A percentile compares a stretch with the other conserved stretches of the same genome.
These are phyloP conservation scores for Ogataea thermomethanolica DNA, from an alignment of 805 yeast species.

Conservation along the genomic window DNA sequence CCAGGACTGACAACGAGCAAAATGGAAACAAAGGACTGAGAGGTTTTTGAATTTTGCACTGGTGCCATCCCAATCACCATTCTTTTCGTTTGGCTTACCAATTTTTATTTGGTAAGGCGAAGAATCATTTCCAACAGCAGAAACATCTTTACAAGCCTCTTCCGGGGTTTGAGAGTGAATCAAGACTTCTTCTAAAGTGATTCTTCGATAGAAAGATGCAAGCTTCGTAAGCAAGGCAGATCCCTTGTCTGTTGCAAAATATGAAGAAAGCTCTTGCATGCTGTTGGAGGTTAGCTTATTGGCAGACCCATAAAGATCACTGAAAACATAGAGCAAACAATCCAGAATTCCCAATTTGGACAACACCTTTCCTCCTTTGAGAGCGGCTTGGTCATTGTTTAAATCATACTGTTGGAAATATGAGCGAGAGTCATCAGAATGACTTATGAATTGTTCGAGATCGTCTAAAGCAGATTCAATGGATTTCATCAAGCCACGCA, in stretches of 20 bases:
- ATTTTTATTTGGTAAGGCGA: conserved; percentile 43
- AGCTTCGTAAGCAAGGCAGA: conserved; percentile 39
- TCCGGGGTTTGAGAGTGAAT: conserved; percentile 48
- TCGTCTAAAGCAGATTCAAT: conserved; percentile 16
- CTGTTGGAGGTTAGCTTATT: conserved; percentile 46
- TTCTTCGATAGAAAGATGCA: conserved; percentile 45
- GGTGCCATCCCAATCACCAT: conserved; percentile 39
- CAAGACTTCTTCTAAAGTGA: conserved; percentile 54
- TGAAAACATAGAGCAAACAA: conserved; percentile 47
- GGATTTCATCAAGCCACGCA: conserved; percentile 20
- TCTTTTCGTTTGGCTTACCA: conserved; percentile 38
- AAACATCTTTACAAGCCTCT: conserved; percentile 40
- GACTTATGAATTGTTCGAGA: conserved; percentile 28
- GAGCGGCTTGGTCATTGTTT: conserved; percentile 19
- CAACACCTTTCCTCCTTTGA: conserved; percentile 33
- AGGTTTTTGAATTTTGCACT: conserved; percentile 63
- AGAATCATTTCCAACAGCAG: conserved; percentile 30
- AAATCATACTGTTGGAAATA: conserved; percentile 37
- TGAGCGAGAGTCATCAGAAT: conserved; percentile 30
- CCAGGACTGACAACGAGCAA: conserved; percentile 45
- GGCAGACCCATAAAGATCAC: conserved; percentile 56
- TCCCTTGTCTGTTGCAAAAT: conserved; percentile 43
- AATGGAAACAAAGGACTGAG: conserved; percentile 50
- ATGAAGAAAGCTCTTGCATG: conserved; percentile 37
- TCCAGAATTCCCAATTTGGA: conserved; percentile 38